Evolutionary conservation across 352 stramenopile genomes (phyloP), one percentile per base, ranked within the genome.

Genomic region (Phytopythium cucurbitacearum): DNA sequence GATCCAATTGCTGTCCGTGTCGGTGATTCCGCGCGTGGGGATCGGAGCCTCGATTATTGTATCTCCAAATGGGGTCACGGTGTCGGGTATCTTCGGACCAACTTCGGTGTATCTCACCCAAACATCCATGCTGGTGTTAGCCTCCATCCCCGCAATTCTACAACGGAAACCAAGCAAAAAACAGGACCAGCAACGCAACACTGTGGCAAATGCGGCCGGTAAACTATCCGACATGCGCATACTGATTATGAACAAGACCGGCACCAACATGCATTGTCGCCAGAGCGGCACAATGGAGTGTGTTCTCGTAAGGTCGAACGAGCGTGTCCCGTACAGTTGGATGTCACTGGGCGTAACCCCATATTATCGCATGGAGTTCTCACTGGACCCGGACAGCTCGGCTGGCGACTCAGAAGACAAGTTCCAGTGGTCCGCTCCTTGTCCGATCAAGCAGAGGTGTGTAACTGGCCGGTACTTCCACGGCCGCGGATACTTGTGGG

Each of bases 71-170:
- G 69, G 79, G 0, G 44, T 81, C 6, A 46, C 68, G 5, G 52
- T 90, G 5, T 87, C 79, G 1, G 71, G 78, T 10, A 47, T 82
- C 0, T 42, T 89, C 38, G 76, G 80, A 7, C 67, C 76, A 7
- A 51, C 69, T 9, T 80, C 67, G 10, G 32, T 92, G 7, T 89
- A 85, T 44, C 38, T 92, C 34, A 89, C 73, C 38, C 82, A 89
- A 41, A 89, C 80, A 4, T 74, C 80, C 9, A 85, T 89, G 45
- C 47, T 92, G 5, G 63, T 89, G 45, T 38, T 91, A 35, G 73
- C 70, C 34, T 75, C 73, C 5, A 65, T 91, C 9, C 66, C 78
- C 4, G 78, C 67, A n/a, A 59, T 86, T 41, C 47, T 86, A 32
- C 54, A 55, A 6, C 15, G 40, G 15, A 44, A 63, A 7, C 6